Conservation (phyloP, 177 flowering plant genomes). For the Vitis hybrid region DNA sequence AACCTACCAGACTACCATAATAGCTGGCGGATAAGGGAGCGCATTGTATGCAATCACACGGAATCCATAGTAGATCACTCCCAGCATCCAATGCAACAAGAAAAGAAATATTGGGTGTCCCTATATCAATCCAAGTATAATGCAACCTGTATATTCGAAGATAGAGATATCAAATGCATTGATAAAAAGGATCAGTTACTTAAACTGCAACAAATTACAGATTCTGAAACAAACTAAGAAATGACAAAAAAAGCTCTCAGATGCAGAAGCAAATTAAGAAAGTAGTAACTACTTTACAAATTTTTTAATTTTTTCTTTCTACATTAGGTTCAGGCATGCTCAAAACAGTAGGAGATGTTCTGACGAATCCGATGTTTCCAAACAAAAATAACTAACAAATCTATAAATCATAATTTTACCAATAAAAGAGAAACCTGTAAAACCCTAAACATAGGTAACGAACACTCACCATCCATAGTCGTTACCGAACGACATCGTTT, state of each 20-base stretch:
- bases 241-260: not conserved
- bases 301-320: no score
- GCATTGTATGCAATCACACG: slow-evolving; percentile 88
- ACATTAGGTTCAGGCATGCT: no score
- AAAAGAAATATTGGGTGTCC: slow-evolving; percentile 85
- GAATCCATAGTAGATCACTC: slow-evolving; percentile 93
- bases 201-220: not conserved
- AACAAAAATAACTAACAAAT: not conserved
- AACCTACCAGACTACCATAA: slow-evolving; percentile 65
- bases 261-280: no score
- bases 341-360: no score
- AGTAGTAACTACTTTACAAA: no score
- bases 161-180: not conserved
- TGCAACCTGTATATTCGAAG: slow-evolving; percentile 62
- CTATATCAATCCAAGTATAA: slow-evolving; percentile 90
- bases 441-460: not conserved
- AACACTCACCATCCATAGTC: slow-evolving; percentile 76
- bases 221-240: not conserved
- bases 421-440: not conserved
- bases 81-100: slow-evolving; percentile 96
- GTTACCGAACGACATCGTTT: slow-evolving; percentile 61
- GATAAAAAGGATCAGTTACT: not conserved
- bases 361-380: not conserved
- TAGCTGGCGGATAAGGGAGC: slow-evolving; percentile 75
- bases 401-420: no score